Percentiles rank a stretch among this genome's conserved stretches.
phyloP scores from a whole-genome alignment of 768 basidiomycete genomes.

The Lactifluus rugatus region DNA sequence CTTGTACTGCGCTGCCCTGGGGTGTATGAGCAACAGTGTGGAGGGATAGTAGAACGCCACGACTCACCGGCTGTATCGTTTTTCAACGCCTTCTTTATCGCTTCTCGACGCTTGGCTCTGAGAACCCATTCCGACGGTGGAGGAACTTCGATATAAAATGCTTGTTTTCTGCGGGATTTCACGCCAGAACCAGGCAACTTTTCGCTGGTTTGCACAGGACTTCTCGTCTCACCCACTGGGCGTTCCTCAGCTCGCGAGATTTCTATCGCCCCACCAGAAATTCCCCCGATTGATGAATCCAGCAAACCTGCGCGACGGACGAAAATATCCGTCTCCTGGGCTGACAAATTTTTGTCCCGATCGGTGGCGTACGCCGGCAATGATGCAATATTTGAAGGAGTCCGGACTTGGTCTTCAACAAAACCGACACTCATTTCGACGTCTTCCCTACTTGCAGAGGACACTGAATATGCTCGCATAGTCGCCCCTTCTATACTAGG shows the following conservation, averaged over 20 bases:
- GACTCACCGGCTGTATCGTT: neutral
- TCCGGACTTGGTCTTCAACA: neutral
- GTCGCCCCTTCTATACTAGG: neutral
- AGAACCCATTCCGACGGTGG: constrained; percentile 11
- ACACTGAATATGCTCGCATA: neutral
- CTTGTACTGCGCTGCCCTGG: neutral
- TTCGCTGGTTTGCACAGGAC: neutral
- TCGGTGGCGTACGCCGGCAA: neutral
- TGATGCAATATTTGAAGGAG: neutral
- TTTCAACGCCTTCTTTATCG: neutral
- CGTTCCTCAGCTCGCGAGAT: neutral
- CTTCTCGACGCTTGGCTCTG: constrained; percentile 7
- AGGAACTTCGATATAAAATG: constrained; percentile 10
- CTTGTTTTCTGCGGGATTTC: neutral
- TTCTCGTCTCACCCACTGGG: neutral
- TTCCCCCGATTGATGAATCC: neutral
- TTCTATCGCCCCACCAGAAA: neutral
- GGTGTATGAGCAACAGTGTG: neutral
- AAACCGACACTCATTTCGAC: neutral
- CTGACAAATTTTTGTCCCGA: neutral
- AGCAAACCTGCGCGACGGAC: constrained; percentile 2
- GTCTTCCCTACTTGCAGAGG: neutral
- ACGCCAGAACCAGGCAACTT: neutral
- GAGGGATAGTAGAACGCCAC: neutral
- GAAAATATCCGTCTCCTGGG: neutral